A percentile compares a stretch with the other conserved stretches of the same genome.
Conservation (phyloP, 2,329 filamentous ascomycete genomes). For the Pyricularia sp. region DNA sequence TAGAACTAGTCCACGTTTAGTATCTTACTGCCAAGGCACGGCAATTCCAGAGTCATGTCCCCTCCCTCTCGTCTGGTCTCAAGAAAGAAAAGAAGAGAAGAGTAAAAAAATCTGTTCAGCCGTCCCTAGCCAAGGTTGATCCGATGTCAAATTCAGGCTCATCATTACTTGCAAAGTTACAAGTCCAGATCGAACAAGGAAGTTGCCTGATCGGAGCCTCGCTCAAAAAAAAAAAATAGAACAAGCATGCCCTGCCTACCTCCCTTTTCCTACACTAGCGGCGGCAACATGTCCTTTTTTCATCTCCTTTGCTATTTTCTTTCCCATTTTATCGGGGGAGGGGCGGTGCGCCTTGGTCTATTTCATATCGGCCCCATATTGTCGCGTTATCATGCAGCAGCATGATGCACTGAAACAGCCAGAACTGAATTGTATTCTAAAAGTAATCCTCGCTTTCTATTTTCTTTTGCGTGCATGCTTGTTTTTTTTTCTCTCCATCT, state of each 20-base stretch:
- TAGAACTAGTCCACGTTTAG: no score
- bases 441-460: not conserved
- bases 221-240: no score
- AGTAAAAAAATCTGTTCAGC: not conserved
- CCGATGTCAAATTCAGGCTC: not conserved
- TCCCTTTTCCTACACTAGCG: not conserved
- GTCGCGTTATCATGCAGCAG: no score
- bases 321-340: not conserved
- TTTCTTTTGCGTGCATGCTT: not conserved
- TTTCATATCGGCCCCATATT: not conserved
- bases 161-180: not conserved
- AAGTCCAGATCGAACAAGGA: not conserved
- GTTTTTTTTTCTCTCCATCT: no score
- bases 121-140: not conserved
- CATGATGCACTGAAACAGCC: no score
- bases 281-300: not conserved
- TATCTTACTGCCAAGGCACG: not conserved
- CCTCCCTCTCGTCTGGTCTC: not conserved
- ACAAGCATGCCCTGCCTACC: not conserved
- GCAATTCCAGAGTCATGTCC: not conserved
- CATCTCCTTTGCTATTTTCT: not conserved
- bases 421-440: no score
- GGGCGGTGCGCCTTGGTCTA: not conserved
- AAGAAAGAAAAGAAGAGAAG: no score
- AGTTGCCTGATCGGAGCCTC: not conserved